A percentile compares a stretch with the other conserved stretches of the same genome.
Conservation (phyloP, 1,139 yeast species). For the Zhuliangozyma blackwelliae region DNA sequence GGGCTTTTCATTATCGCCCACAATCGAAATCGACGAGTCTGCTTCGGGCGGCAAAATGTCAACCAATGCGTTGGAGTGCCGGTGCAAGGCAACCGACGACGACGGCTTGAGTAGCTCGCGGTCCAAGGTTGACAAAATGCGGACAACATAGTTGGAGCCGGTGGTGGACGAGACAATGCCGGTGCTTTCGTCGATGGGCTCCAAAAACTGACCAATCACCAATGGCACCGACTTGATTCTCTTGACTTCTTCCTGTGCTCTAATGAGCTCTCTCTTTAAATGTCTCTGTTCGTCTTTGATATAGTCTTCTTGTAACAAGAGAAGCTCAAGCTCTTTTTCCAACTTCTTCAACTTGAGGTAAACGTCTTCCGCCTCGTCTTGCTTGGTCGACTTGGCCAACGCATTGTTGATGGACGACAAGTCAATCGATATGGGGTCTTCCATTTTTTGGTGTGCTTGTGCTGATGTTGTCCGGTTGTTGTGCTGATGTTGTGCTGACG, state of each 20-base stretch:
- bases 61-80: slow-evolving; percentile 96
- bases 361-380: slow-evolving; percentile 58
- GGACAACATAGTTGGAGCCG: slow-evolving; percentile 94
- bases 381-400: slow-evolving; percentile 1
- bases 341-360: slow-evolving; percentile 80
- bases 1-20: slow-evolving; percentile 91
- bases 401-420: slow-evolving; percentile 11
- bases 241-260: slow-evolving; percentile 98
- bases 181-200: slow-evolving; percentile 93
- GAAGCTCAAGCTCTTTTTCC: slow-evolving; percentile 82
- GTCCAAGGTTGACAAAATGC: slow-evolving; percentile 90
- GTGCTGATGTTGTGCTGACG: no score
- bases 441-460: slow-evolving; percentile 11
- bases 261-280: slow-evolving; percentile 84
- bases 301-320: slow-evolving; percentile 88
- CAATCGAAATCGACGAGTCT: slow-evolving; percentile 91
- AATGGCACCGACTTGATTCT: slow-evolving; percentile 96
- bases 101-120: slow-evolving; percentile 92
- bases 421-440: slow-evolving; percentile 16
- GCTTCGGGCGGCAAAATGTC: slow-evolving; percentile 99
- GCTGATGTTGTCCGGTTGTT: no score
- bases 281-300: slow-evolving; percentile 98
- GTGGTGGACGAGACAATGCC: slow-evolving; percentile 98
- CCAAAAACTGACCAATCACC: slow-evolving; percentile 96
- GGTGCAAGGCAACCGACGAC: slow-evolving; percentile 93